Percentiles rank a stretch among this genome's conserved stretches.
Conservation (phyloP, 1,284 basidiomycete genomes). For the Puccinia triticina region DNA sequence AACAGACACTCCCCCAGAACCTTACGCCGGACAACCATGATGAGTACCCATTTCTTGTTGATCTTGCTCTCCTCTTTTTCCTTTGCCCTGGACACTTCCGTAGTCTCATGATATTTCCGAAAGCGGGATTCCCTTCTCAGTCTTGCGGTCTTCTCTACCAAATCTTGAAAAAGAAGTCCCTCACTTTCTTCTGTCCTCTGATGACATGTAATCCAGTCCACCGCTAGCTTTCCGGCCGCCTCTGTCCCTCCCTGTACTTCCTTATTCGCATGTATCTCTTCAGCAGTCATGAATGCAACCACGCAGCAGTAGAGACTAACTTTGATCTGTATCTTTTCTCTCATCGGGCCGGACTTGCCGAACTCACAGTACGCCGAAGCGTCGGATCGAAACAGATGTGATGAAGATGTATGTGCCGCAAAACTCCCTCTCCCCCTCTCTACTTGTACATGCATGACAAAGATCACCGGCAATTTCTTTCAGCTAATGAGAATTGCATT, state of each 20-base stretch:
- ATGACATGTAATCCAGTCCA: too few species aligned
- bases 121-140: too few species aligned
- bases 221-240: too few species aligned
- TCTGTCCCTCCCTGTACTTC: too few species aligned
- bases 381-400: conserved; percentile 97
- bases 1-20: not conserved
- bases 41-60: not conserved
- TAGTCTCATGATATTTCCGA: too few species aligned
- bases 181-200: too few species aligned
- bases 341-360: not conserved
- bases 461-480: not conserved
- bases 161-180: too few species aligned
- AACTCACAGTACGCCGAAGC: conserved; percentile 72
- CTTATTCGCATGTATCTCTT: too few species aligned
- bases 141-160: too few species aligned
- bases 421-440: not conserved
- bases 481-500: not conserved
- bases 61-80: not conserved
- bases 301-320: not conserved
- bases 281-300: too few species aligned
- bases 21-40: not conserved
- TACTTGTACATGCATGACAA: conserved; percentile 33
- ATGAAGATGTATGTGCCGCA: conserved; percentile 84
- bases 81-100: not conserved
- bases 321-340: not conserved